These are phyloP conservation scores for Cryptococcus depauperatus DNA, from an alignment of 1,284 basidiomycete species.

Conservation along the genomic window DNA sequence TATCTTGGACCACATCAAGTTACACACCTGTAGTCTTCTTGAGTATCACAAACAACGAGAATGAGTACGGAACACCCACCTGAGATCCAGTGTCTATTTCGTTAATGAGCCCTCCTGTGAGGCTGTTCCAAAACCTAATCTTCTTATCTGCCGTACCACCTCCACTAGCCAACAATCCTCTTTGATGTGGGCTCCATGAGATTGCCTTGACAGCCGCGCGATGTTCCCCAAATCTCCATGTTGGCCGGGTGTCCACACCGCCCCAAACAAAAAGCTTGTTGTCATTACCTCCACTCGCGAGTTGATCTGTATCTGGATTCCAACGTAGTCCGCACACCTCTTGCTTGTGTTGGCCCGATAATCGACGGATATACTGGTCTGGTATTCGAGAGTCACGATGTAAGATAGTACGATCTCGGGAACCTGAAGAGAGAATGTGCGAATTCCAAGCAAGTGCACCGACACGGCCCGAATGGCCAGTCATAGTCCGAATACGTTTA, in stretches of 20 bases:
- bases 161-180: conserved; percentile 87
- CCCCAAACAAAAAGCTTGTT: conserved; percentile 99
- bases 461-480: conserved; percentile 80
- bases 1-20: conserved; percentile 90
- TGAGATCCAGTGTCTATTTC: conserved; percentile 89
- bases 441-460: conserved; percentile 92
- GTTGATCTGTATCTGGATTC: conserved; percentile 64
- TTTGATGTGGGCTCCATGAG: conserved; percentile 93
- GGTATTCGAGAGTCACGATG: conserved; percentile 81
- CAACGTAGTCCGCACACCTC: conserved; percentile 95
- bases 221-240: conserved; percentile 94
- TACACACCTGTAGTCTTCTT: conserved; percentile 69
- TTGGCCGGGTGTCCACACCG: conserved; percentile 54
- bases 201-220: conserved; percentile 96
- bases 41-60: no score
- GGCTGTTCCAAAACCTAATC: conserved; percentile 94
- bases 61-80: conserved; percentile 52
- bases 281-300: conserved; percentile 95
- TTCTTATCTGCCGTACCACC: conserved; percentile 97
- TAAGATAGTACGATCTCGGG: conserved; percentile 80
- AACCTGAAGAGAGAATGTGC: conserved; percentile 80
- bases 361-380: conserved; percentile 64
- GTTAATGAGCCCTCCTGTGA: conserved; percentile 72
- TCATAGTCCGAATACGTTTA: conserved; percentile 66
- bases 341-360: conserved; percentile 72